A percentile compares a stretch with the other conserved stretches of the same genome.
phyloP scores from a whole-genome alignment of 1,284 basidiomycete species.

The Meripilus lineatus region DNA sequence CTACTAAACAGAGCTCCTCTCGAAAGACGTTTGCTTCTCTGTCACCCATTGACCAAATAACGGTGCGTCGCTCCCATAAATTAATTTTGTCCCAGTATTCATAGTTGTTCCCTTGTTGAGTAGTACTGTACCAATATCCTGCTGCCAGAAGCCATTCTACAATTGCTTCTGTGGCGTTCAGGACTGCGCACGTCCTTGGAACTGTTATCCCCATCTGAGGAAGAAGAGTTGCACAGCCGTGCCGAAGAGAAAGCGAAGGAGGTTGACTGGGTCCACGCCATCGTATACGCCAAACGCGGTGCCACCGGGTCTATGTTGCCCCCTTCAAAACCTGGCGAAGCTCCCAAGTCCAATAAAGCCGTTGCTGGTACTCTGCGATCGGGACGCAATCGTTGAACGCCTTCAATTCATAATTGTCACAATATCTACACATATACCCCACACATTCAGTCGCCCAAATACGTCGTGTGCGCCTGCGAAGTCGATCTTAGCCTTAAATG shows the following conservation, averaged over 20 bases:
- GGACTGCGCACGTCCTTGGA: constrained; percentile 46
- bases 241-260: constrained; percentile 44
- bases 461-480: too few relatives aligned
- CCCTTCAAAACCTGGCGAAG: too few relatives aligned
- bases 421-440: too few relatives aligned
- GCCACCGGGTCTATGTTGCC: constrained; percentile 22
- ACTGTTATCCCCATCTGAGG: constrained; percentile 47
- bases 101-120: constrained; percentile 4
- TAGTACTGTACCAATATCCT: constrained; percentile 71
- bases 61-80: constrained; percentile 30
- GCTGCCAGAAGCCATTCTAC: constrained; percentile 61
- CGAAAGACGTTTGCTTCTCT: constrained; percentile 24
- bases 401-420: too few relatives aligned
- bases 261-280: constrained; percentile 57
- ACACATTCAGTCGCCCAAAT: too few relatives aligned
- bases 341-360: too few relatives aligned
- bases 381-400: too few relatives aligned
- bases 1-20: too few relatives aligned
- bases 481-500: too few relatives aligned
- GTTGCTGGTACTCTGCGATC: too few relatives aligned
- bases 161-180: constrained; percentile 64
- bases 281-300: constrained; percentile 36
- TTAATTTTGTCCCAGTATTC: constrained; percentile 1
- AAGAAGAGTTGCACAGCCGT: constrained; percentile 45
- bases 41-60: constrained; percentile 48